phyloP scores from a whole-genome alignment of 495 filamentous ascomycete genomes.

The Aspergillus carlsbadensis region DNA sequence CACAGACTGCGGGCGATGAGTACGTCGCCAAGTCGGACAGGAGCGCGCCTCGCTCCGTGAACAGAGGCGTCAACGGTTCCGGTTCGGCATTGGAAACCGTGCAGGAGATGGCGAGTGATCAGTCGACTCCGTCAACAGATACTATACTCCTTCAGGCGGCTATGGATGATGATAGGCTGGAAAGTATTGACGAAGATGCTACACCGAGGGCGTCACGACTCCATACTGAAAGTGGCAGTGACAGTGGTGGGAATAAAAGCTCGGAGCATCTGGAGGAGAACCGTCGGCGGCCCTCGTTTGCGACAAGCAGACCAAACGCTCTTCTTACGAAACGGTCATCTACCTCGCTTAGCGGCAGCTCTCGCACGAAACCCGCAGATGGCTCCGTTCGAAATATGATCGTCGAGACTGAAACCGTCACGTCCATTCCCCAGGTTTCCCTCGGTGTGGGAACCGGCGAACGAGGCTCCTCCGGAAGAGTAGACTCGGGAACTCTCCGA shows the following conservation, averaged over 20 bases:
- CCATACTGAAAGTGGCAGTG: slow-evolving; percentile 47
- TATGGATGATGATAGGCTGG: slow-evolving; percentile 34
- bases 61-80: slow-evolving; percentile 63
- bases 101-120: slow-evolving; percentile 78
- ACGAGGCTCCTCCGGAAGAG: slow-evolving; percentile 51
- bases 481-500: slow-evolving; percentile 71
- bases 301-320: slow-evolving; percentile 23
- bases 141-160: slow-evolving; percentile 33
- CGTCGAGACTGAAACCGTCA: slow-evolving; percentile 95
- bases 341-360: slow-evolving; percentile 46
- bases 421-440: slow-evolving; percentile 85
- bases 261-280: slow-evolving; percentile 39
- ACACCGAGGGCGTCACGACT: slow-evolving; percentile 34
- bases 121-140: slow-evolving; percentile 65
- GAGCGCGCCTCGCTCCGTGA: slow-evolving; percentile 37
- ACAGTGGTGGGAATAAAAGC: slow-evolving; percentile 49
- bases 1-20: slow-evolving; percentile 30
- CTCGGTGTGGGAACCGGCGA: slow-evolving; percentile 66
- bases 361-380: slow-evolving; percentile 63
- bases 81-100: slow-evolving; percentile 84
- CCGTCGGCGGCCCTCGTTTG: slow-evolving; percentile 28
- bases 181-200: slow-evolving; percentile 42
- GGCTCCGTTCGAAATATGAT: slow-evolving; percentile 89
- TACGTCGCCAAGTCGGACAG: slow-evolving; percentile 32
- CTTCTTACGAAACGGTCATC: slow-evolving; percentile 49